These are phyloP conservation scores for Pythium phragmiticola DNA, from an alignment of 352 stramenopile genomes.

Conservation along the genomic window DNA sequence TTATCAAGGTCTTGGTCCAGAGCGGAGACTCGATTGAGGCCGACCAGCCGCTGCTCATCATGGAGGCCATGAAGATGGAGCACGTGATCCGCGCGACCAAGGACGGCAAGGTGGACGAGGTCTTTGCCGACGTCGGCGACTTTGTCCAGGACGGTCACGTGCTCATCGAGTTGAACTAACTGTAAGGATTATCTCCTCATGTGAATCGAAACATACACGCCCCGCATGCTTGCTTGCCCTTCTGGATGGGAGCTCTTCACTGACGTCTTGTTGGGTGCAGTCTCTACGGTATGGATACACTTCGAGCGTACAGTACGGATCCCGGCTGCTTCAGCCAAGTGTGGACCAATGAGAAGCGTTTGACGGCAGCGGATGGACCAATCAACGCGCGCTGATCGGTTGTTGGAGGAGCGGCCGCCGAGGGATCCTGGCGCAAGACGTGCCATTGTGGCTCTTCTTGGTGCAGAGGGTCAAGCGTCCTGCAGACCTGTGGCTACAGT, in stretches of 20 bases:
- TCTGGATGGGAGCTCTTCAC: too few relatives aligned
- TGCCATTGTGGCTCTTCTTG: background rate
- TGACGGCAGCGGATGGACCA: background rate
- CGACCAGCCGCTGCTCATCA: conserved; percentile 92
- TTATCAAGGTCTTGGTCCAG: conserved; percentile 89
- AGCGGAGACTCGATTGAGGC: conserved; percentile 84
- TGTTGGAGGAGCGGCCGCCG: background rate
- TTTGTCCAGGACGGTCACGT: conserved; percentile 77
- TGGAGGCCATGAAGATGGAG: conserved; percentile 99
- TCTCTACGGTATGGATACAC: too few relatives aligned
- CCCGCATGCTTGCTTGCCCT: too few relatives aligned
- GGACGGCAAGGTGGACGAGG: conserved; percentile 63
- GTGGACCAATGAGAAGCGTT: conserved; percentile 2
- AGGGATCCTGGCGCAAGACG: conserved; percentile 9
- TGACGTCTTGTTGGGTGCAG: too few relatives aligned
- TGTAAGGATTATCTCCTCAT: background rate
- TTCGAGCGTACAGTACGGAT: too few relatives aligned
- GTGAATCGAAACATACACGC: too few relatives aligned
- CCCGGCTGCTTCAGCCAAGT: background rate
- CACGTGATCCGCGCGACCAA: conserved; percentile 74
- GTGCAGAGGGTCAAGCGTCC: background rate
- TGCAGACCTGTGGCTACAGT: background rate
- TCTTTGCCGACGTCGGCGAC: conserved; percentile 72
- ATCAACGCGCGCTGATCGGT: background rate
- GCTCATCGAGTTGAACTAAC: conserved; percentile 65